Base-by-base conservation (phyloP, 768 basidiomycete species). In the Boletus pseudopeckii region DNA sequence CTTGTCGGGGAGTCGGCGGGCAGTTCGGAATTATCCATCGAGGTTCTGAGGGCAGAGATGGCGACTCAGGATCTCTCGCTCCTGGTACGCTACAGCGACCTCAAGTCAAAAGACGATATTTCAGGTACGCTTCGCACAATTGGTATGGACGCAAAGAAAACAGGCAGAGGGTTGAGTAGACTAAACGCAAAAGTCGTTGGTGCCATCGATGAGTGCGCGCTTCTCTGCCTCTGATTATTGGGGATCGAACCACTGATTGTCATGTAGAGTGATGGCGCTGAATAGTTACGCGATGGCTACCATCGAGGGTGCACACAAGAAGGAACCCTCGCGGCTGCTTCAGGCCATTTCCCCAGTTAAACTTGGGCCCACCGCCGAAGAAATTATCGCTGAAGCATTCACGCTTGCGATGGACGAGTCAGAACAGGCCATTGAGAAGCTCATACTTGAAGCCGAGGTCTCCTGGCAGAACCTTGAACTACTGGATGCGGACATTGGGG, bases 31-130 rank as follows among this genome's bases (percentile, higher is more conserved):
- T 65, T 92, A 36, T 81, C 86, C 5, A 64, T 88, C 41, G 81
- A 88, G 51, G 79, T 92, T 57, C 83, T 88, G 70, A 85, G 83
- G 66, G 84, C 87, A 14, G 85, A 90, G 60, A 84, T 90, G 80
- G 90, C 88, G 14, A 87, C 85, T 1, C 73, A 69, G 22, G 89
- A 92, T 64, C 74, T 92, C 48, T 72, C 80, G 14, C 76, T 80
- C 6, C 74, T 88, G 28, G 83, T 90, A 15, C 77, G 76, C 15
- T 69, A 78, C 54, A 91, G 89, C 65, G 72, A 84, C 15, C 67
- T 92, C 62, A 79, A 73, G 53, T 80, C 80, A 22, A 81, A 74
- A 49, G 84, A 88, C n/a, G 53, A 65, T 20, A 62, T 92, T 10
- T 83, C 80, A 17, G 71, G 78, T 10, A 61, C 73, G 15, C 70